Base-by-base conservation (phyloP, 306 rosid genomes). In the Begonia peltatifolia region DNA sequence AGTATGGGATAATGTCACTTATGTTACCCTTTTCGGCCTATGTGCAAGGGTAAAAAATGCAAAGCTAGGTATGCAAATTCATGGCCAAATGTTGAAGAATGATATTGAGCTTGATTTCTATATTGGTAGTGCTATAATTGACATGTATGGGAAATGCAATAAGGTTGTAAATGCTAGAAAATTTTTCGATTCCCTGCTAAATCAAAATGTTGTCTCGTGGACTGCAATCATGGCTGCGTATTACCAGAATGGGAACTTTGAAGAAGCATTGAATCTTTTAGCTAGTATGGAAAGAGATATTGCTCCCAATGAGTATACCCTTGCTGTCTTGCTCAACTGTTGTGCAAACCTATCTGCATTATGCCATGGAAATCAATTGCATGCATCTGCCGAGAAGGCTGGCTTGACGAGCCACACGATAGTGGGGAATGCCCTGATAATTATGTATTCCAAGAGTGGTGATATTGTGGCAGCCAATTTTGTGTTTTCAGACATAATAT, bases 71-170 rank as follows among this genome's bases (percentile, higher is more conserved):
- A 42, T 50, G 65, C 65, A 60, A 51, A 42, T 51, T 60, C 65
- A 60, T 42, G 65, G 50, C 36, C 65, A 41, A 51, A 60, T 60
- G 65, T 51, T 60, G 42, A 60, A 42, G 44, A 60, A 30, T 12
- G 23, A 60, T 12, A 60, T 60, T 7, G 57, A 60, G 42, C 14
- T 5, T 2, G 65, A 60, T 42, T 12, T 60, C 11, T 60, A 60
- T 18, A 60, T 51, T 22, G 57, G 57, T 23, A 60, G 65, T 60
- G 38, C 56, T 41, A 14, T 60, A 30, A 60, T 60, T 51, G 65
- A 60, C 20, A 60, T 60, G 65, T 60, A 60, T 42, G 65, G 65
- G 49, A 60, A 60, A 42, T 60, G 65, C 13, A 41, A 48, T 60
- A 42, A 51, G 14, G 57, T 60, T 35, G 9, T 51, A 35, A 17